Conservation (phyloP, 2,329 filamentous ascomycete genomes). For the Botrytis aclada region DNA sequence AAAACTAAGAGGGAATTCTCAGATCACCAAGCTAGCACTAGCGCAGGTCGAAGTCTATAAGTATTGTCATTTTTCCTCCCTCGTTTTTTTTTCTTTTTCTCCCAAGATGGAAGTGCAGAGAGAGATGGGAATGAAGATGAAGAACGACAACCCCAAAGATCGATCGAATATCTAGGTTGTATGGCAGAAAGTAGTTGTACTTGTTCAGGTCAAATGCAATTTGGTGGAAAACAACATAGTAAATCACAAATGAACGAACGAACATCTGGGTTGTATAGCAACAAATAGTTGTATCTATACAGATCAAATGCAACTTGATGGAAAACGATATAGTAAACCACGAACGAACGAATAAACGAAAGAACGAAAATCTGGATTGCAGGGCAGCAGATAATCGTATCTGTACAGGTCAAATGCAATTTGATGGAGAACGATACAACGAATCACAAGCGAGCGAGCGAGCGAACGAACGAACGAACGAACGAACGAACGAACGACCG, state of each 20-base stretch:
- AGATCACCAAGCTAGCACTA: background rate
- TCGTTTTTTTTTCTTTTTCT: accelerated
- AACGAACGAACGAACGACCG: too few relatives aligned
- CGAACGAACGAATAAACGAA: too few relatives aligned
- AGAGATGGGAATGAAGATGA: background rate
- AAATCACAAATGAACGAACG: background rate
- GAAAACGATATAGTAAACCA: background rate
- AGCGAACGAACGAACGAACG: too few relatives aligned
- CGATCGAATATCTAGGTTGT: background rate
- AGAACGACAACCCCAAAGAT: background rate
- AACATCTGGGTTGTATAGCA: background rate
- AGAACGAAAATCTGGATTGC: too few relatives aligned
- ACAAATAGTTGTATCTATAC: background rate
- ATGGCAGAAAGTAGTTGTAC: background rate
- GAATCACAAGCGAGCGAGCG: too few relatives aligned
- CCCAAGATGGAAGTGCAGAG: background rate
- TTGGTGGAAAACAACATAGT: background rate
- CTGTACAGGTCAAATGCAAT: background rate
- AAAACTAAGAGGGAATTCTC: background rate
- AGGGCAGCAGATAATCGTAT: background rate
- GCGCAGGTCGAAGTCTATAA: background rate
- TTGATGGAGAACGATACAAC: background rate
- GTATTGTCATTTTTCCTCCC: background rate
- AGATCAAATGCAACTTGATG: background rate
- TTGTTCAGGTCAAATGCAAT: background rate